Conservation (phyloP, 1,284 basidiomycete genomes). For the Schizophyllum commune region DNA sequence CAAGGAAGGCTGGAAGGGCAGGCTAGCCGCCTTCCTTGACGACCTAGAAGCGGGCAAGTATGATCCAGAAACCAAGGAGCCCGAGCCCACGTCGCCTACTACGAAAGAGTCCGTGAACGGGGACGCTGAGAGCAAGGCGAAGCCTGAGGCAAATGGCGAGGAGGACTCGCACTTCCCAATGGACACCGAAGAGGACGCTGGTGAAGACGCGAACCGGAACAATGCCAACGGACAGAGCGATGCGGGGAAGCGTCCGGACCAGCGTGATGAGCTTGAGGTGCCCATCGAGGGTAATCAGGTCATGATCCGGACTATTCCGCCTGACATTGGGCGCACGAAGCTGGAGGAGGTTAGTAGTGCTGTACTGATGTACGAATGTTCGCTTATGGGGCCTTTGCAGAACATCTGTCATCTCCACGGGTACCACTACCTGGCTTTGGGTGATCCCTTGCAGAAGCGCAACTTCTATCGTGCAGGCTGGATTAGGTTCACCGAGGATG, state of each 20-base stretch:
- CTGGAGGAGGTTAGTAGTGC: slow-evolving; percentile 68
- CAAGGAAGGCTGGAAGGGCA: slow-evolving; percentile 75
- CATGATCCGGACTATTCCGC: slow-evolving; percentile 90
- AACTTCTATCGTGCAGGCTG: slow-evolving; percentile 90
- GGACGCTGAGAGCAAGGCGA: slow-evolving; percentile 3
- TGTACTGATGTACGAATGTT: slow-evolving; percentile 1
- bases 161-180: slow-evolving; percentile 63
- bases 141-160: slow-evolving; percentile 29
- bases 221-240: slow-evolving; percentile 52
- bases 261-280: slow-evolving; percentile 71
- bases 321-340: slow-evolving; percentile 80
- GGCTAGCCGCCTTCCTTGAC: slow-evolving; percentile 62
- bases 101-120: slow-evolving; percentile 7
- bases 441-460: slow-evolving; percentile 84
- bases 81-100: slow-evolving; percentile 39
- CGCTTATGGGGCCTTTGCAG: slow-evolving; percentile 26
- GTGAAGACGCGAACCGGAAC: slow-evolving; percentile 44
- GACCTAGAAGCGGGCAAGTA: slow-evolving; percentile 79
- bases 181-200: slow-evolving; percentile 58
- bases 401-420: slow-evolving; percentile 60
- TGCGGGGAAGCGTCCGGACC: slow-evolving; percentile 37
- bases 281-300: slow-evolving; percentile 80
- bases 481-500: slow-evolving; percentile 79
- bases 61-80: slow-evolving; percentile 64
- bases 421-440: slow-evolving; percentile 77